A percentile compares a stretch with the other conserved stretches of the same genome.
Evolutionary conservation across 1,284 basidiomycete species (phyloP).

Genomic region (Cutaneotrichosporon arboriforme): DNA sequence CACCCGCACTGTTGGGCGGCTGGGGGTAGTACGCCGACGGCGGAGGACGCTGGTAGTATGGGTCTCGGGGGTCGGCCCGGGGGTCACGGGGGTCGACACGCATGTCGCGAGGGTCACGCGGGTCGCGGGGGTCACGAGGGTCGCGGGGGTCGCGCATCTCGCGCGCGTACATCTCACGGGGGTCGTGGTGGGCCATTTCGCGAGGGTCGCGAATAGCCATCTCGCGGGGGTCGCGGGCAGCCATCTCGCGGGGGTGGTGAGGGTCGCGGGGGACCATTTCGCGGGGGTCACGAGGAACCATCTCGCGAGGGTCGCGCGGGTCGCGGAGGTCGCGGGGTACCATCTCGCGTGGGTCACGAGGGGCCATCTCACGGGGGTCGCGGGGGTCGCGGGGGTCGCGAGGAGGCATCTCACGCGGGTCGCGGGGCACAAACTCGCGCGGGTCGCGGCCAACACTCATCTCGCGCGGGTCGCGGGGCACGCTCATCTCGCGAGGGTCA

Average conservation of each 20-base stretch:
- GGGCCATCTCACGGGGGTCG: constrained; percentile 5
- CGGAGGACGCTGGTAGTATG: constrained; percentile 4
- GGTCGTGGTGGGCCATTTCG: constrained; percentile 3
- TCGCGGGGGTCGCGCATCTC: not conserved
- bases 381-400: constrained; percentile 3
- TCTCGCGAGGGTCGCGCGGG: constrained; percentile 1
- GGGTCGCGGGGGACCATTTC: not conserved
- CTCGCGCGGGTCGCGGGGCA: constrained; percentile 3
- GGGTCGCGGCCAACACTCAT: not conserved
- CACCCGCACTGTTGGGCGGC: constrained; percentile 11
- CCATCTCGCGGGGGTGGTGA: constrained; percentile 4
- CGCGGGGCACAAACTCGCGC: not conserved
- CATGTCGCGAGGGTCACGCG: constrained; percentile 3
- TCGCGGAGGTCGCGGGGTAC: constrained; percentile 2
- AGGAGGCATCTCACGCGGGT: constrained; percentile 5
- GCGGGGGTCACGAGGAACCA: constrained; percentile 3
- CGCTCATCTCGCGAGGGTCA: constrained; percentile 4
- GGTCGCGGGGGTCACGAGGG: constrained; percentile 5
- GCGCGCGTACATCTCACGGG: not conserved
- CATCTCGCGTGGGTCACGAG: constrained; percentile 5
- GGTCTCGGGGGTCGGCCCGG: constrained; percentile 1
- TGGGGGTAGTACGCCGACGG: constrained; percentile 4
- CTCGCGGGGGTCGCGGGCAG: not conserved
- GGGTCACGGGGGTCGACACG: constrained; percentile 2
- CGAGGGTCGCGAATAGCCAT: not conserved